Evolutionary conservation across 441 rosid genomes (phyloP), one percentile per base, ranked within the genome.

Genomic region (Eutrema salsugineum): DNA sequence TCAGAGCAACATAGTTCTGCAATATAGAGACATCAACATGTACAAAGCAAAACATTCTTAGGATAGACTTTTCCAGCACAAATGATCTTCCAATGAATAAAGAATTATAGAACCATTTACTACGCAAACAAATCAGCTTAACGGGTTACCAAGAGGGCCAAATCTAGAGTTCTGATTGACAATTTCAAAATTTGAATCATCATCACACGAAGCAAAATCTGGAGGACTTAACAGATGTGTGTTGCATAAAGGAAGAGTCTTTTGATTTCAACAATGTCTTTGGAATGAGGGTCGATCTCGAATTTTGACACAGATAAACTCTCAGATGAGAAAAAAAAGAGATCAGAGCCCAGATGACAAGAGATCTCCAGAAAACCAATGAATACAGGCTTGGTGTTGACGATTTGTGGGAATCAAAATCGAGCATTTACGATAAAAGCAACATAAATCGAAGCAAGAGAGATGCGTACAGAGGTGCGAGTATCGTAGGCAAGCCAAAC

Each of bases 401-500:
- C 15, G 43, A 24, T n/a, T 58, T 11, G 38, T 17, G 3, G 16
- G 11, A 33, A 56, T 44, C 5, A 54, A 49, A 73, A 16, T 5
- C 1, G 64, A 11, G 57, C 56, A 62, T 53, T 53, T 42, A 42
- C 6, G 47, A 55, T 19, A 14, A 24, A 44, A 58, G 20, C 28
- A 56, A 43, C 7, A 40, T 9, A 38, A 40, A 39, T 56, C 11
- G 33, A 59, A 32, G 55, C 38, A 32, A 76, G 12, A 39, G 40
- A 73, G 40, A 47, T n/a, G 53, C 68, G 47, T 76, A 61, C 78
- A 36, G 75, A 78, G 70, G 72, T 56, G 8, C 1, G 85, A 66
- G 95, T 89, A 46, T 92, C 99, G 77, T 84, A 92, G 71, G 98
- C 97, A 69, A 95, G 99, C 99, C 98, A 95, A 16, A 95, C 99